Base-by-base conservation (phyloP, 2,329 filamentous ascomycete species). In the Colletotrichum godetiae region DNA sequence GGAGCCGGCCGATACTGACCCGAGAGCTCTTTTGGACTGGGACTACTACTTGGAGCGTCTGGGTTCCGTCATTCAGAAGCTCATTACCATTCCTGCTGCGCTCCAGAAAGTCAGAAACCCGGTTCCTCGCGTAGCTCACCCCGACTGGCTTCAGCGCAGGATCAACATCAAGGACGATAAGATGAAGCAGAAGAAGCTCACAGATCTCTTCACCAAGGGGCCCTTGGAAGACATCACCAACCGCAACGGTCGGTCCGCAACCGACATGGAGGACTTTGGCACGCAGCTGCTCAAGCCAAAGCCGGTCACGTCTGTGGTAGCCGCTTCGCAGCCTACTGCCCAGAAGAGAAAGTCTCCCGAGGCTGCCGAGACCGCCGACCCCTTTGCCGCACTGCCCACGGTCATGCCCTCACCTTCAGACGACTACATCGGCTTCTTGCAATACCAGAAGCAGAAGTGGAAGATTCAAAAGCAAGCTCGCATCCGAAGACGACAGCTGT, bases 401-500 rank as follows among this genome's bases (percentile, higher is more conserved):
- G 88, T 90, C 55, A 97, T 98, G 93, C 96, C 97, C 1, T 90
- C 89, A 29, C 93, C 97, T 24, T 94, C 92, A 0, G 91, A 97
- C 61, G 93, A 99, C 82, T 99, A 99, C 77, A 86, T 91, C 22
- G 94, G 91, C 0, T 99, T 97, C 86, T 82, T 99, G 66, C 89
- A 93, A 79, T 98, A 98, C 79, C 97, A 99, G 81, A 99, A 99
- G 83, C 91, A 95, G 84, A 99, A 99, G 83, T 99, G 97, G 97
- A 98, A 96, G 85, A 93, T 98, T 49, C 97, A 99, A 81, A 97
- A 95, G 79, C 93, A 97, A 81, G 95, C 96, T 42, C 91, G 97
- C 27, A 88, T 92, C 73, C 92, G 96, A 56, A 90, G 97, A 75
- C 91, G 96, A 61, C 97, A 99, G 81, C 87, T 99, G 0, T 99